These are phyloP conservation scores for Aegilops speltoides DNA, from an alignment of 176 grass and related monocot species.

Conservation along the genomic window DNA sequence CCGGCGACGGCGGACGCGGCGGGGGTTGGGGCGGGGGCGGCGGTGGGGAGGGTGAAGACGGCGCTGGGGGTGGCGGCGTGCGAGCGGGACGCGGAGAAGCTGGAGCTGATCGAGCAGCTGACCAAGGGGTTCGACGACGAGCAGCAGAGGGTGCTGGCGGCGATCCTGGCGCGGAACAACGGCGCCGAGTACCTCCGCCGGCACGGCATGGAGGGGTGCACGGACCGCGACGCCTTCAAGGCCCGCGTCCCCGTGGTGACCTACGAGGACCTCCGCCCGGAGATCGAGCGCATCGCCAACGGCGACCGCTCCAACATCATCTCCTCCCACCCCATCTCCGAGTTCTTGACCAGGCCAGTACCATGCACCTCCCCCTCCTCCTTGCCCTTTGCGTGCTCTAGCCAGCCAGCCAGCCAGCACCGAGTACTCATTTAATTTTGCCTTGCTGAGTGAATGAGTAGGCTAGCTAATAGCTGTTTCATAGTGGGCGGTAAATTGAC, in stretches of 20 bases:
- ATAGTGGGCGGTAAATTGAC: constrained; percentile 9
- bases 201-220: constrained; percentile 58
- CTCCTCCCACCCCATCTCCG: constrained; percentile 78
- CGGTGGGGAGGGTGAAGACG: neutral
- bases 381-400: neutral
- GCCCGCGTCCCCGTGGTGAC: constrained; percentile 63
- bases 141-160: constrained; percentile 65
- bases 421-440: neutral
- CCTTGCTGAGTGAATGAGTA: neutral
- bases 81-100: constrained; percentile 70
- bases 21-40: neutral
- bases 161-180: constrained; percentile 75
- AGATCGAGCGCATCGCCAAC: constrained; percentile 93
- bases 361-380: neutral
- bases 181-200: constrained; percentile 83
- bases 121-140: constrained; percentile 55
- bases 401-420: neutral
- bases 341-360: constrained; percentile 88
- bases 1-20: constrained; percentile 17
- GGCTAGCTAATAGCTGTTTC: neutral
- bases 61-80: constrained; percentile 44
- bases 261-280: constrained; percentile 83
- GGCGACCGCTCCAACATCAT: constrained; percentile 88
- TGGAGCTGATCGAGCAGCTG: constrained; percentile 81
- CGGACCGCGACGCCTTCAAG: constrained; percentile 70